phyloP scores from a whole-genome alignment of 2,329 filamentous ascomycete species.

The Cryphonectria nitschkei region DNA sequence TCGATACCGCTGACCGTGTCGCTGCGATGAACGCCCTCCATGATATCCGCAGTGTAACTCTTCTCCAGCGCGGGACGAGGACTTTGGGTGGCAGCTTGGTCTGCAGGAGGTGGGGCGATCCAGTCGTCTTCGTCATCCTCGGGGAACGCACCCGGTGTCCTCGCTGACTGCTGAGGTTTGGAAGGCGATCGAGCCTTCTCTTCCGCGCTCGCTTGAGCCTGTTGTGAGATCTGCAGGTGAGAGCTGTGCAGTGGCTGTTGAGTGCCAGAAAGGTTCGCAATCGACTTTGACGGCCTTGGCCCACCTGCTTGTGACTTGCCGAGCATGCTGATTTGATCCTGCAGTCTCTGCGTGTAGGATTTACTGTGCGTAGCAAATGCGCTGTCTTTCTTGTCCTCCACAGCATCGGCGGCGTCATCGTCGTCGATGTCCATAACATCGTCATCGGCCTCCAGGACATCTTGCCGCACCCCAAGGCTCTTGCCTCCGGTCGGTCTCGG shows the following conservation, averaged over 20 bases:
- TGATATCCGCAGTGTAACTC: conserved; percentile 63
- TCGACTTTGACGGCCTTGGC: conserved; percentile 52
- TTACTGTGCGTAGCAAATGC: conserved; percentile 71
- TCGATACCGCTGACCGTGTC: conserved; percentile 52
- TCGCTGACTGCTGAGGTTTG: conserved; percentile 36
- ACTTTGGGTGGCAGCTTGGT: conserved; percentile 43
- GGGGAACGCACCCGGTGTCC: conserved; percentile 64
- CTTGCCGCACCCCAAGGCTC: conserved; percentile 60
- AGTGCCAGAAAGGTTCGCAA: conserved; percentile 42
- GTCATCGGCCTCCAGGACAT: conserved; percentile 52
- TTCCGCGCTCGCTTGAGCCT: conserved; percentile 33
- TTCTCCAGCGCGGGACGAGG: conserved; percentile 60
- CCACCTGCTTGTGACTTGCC: conserved; percentile 59
- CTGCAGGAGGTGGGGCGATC: conserved; percentile 57
- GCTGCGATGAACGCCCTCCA: conserved; percentile 59
- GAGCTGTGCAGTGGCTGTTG: conserved; percentile 37
- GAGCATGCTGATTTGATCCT: conserved; percentile 85
- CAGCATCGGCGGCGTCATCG: conserved; percentile 43
- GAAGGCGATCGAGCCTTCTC: conserved; percentile 39
- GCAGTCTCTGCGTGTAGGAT: conserved; percentile 89
- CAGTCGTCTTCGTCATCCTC: conserved; percentile 65
- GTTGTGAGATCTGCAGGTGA: conserved; percentile 37
- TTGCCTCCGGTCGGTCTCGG: conserved; percentile 74
- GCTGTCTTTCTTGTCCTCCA: conserved; percentile 50
- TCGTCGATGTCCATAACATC: conserved; percentile 58